These are phyloP conservation scores for Alternaria brassicae DNA, from an alignment of 2,329 filamentous ascomycete genomes.

Conservation along the genomic window DNA sequence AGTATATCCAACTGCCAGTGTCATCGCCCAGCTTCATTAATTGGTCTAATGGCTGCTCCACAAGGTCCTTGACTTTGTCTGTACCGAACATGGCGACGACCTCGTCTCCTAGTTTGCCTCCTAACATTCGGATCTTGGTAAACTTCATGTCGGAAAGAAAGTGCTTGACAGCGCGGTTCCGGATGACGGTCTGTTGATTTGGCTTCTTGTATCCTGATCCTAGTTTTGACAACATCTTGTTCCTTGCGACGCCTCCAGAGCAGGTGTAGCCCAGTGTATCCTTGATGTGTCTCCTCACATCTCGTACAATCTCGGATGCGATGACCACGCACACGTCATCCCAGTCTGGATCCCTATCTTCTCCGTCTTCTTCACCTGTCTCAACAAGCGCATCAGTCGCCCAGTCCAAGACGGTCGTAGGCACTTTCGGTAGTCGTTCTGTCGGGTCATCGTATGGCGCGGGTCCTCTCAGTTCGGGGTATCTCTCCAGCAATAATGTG, in stretches of 20 bases:
- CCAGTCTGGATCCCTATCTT: slow-evolving; percentile 89
- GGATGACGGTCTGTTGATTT: slow-evolving; percentile 91
- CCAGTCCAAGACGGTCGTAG: slow-evolving; percentile 80
- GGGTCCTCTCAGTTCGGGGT: slow-evolving; percentile 72
- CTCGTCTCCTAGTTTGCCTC: slow-evolving; percentile 91
- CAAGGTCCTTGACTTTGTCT: slow-evolving; percentile 77
- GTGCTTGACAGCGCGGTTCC: slow-evolving; percentile 78
- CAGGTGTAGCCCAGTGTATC: slow-evolving; percentile 84
- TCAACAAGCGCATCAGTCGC: slow-evolving; percentile 81
- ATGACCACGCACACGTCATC: slow-evolving; percentile 89
- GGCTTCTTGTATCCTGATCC: slow-evolving; percentile 93
- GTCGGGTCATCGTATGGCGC: slow-evolving; percentile 76
- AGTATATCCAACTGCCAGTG: slow-evolving; percentile 84
- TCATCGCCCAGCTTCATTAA: slow-evolving; percentile 82
- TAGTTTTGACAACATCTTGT: slow-evolving; percentile 95
- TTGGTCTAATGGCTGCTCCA: slow-evolving; percentile 75
- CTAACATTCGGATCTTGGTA: slow-evolving; percentile 93
- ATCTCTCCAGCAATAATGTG: slow-evolving; percentile 74
- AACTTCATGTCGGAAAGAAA: slow-evolving; percentile 90
- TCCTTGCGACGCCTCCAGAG: slow-evolving; percentile 85
- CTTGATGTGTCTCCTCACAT: slow-evolving; percentile 72
- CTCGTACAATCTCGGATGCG: slow-evolving; percentile 85
- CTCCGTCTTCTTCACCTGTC: slow-evolving; percentile 73
- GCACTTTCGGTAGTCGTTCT: slow-evolving; percentile 75
- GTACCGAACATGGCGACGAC: slow-evolving; percentile 82